A percentile compares a stretch with the other conserved stretches of the same genome.
These are phyloP conservation scores for Colletotrichum ledebouriae DNA, from an alignment of 2,329 filamentous ascomycete genomes.

Conservation along the genomic window DNA sequence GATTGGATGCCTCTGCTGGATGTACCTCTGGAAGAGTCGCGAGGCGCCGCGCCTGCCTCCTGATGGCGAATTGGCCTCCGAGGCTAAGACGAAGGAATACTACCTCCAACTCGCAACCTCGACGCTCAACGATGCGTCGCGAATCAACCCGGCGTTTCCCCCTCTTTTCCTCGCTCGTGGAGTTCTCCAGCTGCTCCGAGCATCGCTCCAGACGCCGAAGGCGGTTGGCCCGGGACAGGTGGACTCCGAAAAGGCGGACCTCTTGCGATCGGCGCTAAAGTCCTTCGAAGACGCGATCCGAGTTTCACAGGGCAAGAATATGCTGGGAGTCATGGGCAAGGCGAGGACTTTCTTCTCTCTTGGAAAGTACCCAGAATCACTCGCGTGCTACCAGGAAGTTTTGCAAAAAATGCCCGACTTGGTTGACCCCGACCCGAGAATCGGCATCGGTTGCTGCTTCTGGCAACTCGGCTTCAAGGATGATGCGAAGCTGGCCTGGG, in stretches of 20 bases:
- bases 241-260: slow-evolving; percentile 82
- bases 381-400: slow-evolving; percentile 88
- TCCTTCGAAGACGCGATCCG: slow-evolving; percentile 95
- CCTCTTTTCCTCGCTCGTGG: slow-evolving; percentile 93
- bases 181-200: slow-evolving; percentile 87
- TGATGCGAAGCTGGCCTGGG: slow-evolving; percentile 91
- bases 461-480: slow-evolving; percentile 97
- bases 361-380: slow-evolving; percentile 85
- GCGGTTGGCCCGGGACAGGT: slow-evolving; percentile 74
- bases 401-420: slow-evolving; percentile 88
- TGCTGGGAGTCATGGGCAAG: slow-evolving; percentile 92
- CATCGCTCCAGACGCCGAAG: slow-evolving; percentile 83
- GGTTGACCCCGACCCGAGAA: slow-evolving; percentile 92
- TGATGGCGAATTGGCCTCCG: slow-evolving; percentile 74
- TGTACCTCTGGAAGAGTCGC: slow-evolving; percentile 90
- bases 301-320: slow-evolving; percentile 86
- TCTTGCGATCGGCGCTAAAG: slow-evolving; percentile 87
- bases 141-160: slow-evolving; percentile 92
- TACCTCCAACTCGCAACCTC: slow-evolving; percentile 92
- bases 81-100: slow-evolving; percentile 91
- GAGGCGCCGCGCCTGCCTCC: slow-evolving; percentile 75
- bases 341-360: slow-evolving; percentile 89
- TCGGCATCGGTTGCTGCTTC: slow-evolving; percentile 96
- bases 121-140: slow-evolving; percentile 93
- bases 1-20: slow-evolving; percentile 88